Percentiles rank a stretch among this genome's conserved stretches.
These are phyloP conservation scores for Fusarium sp. DNA, from an alignment of 2,329 filamentous ascomycete species.

Conservation along the genomic window DNA sequence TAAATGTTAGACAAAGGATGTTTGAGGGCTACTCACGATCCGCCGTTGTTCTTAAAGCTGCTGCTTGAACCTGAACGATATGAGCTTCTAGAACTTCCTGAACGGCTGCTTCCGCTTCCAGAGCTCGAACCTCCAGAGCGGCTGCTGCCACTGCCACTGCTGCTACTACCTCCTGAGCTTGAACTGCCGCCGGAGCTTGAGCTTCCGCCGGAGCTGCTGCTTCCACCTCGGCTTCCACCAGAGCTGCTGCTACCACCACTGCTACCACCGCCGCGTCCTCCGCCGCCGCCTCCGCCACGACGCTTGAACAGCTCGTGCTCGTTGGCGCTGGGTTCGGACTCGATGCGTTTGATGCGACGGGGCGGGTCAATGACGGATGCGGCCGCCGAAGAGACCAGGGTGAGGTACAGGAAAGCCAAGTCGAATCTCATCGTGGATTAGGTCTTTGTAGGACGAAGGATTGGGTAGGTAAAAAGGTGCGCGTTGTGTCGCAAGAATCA, in stretches of 20 bases:
- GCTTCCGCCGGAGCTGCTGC: slow-evolving; percentile 9
- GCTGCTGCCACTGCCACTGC: neutral
- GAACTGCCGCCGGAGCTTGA: slow-evolving; percentile 9
- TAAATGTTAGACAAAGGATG: neutral
- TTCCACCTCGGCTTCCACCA: slow-evolving; percentile 2
- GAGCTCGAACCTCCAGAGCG: slow-evolving; percentile 27
- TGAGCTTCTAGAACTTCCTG: slow-evolving; percentile 30
- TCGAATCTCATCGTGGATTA: slow-evolving; percentile 48
- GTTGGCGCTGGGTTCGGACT: slow-evolving; percentile 39
- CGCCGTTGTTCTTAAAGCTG: neutral
- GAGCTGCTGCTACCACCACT: slow-evolving; percentile 34
- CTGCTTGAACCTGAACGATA: slow-evolving; percentile 31
- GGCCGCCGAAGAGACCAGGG: slow-evolving; percentile 44
- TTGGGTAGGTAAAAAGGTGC: neutral
- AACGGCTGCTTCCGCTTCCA: slow-evolving; percentile 20
- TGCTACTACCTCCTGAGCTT: slow-evolving; percentile 17
- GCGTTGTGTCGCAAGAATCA: neutral
- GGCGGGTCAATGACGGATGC: slow-evolving; percentile 41
- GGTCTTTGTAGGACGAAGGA: slow-evolving; percentile 1
- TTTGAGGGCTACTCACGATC: slow-evolving; percentile 15
- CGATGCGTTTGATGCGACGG: slow-evolving; percentile 41
- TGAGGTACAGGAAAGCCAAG: slow-evolving; percentile 43
- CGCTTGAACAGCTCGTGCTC: slow-evolving; percentile 67
- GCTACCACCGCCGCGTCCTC: slow-evolving; percentile 56
- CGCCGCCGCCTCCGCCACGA: slow-evolving; percentile 69